Evolutionary conservation across 2,329 filamentous ascomycete genomes (phyloP).

Genomic region (Fusarium xylarioides): DNA sequence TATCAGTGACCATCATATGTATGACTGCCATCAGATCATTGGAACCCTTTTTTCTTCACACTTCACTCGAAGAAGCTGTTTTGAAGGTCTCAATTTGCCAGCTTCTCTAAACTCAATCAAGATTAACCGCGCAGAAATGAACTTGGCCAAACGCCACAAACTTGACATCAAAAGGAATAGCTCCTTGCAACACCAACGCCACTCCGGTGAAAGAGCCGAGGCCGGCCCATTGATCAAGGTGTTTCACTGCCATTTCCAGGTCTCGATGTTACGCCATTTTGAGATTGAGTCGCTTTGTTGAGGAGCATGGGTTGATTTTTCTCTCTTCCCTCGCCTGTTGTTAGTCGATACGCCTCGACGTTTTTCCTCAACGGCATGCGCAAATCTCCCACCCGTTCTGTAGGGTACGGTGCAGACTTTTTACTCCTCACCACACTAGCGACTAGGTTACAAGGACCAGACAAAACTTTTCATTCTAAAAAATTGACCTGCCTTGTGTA

Average conservation of each 20-base stretch:
- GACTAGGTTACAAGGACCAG: background rate
- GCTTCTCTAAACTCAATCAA: slow-evolving; percentile 29
- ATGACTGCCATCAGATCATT: background rate
- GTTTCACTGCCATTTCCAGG: slow-evolving; percentile 34
- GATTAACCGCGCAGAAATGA: slow-evolving; percentile 35
- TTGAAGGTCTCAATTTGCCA: background rate
- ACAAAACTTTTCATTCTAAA: slow-evolving; percentile 1
- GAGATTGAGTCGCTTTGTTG: slow-evolving; percentile 29
- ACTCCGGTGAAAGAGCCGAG: slow-evolving; percentile 32
- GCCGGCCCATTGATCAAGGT: slow-evolving; percentile 26
- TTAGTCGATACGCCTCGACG: slow-evolving; percentile 22
- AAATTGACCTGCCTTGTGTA: slow-evolving; percentile 26
- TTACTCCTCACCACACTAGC: slow-evolving; percentile 2
- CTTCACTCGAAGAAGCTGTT: background rate
- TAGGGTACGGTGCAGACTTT: slow-evolving; percentile 19
- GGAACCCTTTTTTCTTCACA: background rate
- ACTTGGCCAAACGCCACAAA: slow-evolving; percentile 23
- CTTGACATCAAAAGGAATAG: slow-evolving; percentile 23
- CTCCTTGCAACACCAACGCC: slow-evolving; percentile 11
- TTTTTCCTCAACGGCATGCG: slow-evolving; percentile 31
- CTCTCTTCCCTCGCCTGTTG: slow-evolving; percentile 1
- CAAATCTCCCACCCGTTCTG: slow-evolving; percentile 12
- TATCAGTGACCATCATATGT: background rate
- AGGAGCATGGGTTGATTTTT: slow-evolving; percentile 15
- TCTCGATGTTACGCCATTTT: slow-evolving; percentile 26